Percentiles rank a stretch among this genome's conserved stretches.
phyloP scores from a whole-genome alignment of 2,329 filamentous ascomycete genomes.

The Fusarium beomiforme region DNA sequence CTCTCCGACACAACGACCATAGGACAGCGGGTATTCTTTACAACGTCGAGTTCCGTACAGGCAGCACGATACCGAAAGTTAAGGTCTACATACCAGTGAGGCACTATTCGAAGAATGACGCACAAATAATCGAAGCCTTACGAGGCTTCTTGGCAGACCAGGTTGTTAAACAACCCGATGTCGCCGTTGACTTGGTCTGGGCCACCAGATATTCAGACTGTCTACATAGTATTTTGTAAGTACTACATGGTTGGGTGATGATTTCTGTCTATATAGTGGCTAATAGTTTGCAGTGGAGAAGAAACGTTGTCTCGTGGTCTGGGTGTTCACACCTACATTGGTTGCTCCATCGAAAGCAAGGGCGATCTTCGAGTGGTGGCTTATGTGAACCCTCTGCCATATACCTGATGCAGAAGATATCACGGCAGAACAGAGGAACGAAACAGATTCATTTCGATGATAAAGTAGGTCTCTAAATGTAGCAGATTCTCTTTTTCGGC shows the following conservation, averaged over 20 bases:
- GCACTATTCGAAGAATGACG: slow-evolving; percentile 43
- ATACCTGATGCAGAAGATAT: too few relatives aligned
- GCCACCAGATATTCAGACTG: neutral
- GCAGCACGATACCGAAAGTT: slow-evolving; percentile 30
- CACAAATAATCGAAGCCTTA: neutral
- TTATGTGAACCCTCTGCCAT: slow-evolving; percentile 2
- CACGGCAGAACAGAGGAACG: too few relatives aligned
- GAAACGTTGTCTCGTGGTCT: neutral
- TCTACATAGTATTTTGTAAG: neutral
- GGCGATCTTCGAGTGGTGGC: neutral
- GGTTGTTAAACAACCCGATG: neutral
- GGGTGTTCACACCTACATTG: slow-evolving; percentile 5
- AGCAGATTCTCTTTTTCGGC: too few relatives aligned
- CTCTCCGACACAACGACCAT: slow-evolving; percentile 34
- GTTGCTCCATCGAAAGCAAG: neutral
- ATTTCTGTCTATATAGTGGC: accelerated
- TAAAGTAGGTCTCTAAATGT: too few relatives aligned
- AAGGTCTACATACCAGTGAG: slow-evolving; percentile 50
- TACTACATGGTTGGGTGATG: neutral
- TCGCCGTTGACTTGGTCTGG: neutral
- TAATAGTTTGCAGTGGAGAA: neutral
- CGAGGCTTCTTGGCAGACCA: neutral
- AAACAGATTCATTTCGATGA: too few relatives aligned
- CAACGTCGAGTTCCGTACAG: slow-evolving; percentile 45
- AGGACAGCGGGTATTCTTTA: slow-evolving; percentile 49